Evolutionary conservation across 495 filamentous ascomycete species (phyloP).

Genomic region (Astrothelium macrocarpum): DNA sequence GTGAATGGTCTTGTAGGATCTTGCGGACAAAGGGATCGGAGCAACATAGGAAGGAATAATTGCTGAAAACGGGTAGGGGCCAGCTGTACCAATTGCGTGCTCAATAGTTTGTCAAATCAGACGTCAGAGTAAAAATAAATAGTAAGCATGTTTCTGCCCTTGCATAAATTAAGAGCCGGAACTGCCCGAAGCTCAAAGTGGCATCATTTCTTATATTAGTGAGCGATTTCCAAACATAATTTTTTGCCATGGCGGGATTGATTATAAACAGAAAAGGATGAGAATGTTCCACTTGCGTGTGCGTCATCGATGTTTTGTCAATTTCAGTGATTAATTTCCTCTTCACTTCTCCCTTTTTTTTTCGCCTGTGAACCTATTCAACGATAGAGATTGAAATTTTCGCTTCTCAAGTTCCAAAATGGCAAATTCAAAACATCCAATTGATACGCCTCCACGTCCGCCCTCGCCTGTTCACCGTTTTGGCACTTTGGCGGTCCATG

Average conservation of each 20-base stretch:
- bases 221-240: not conserved
- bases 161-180: not conserved
- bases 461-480: constrained; percentile 60
- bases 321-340: too few relatives aligned
- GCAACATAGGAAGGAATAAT: not conserved
- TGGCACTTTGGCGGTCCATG: constrained; percentile 89
- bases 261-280: too few relatives aligned
- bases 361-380: not conserved
- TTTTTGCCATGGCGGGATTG: too few relatives aligned
- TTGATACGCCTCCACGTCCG: constrained; percentile 49
- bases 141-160: not conserved
- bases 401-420: not conserved
- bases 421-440: constrained; percentile 31
- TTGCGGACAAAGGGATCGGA: not conserved
- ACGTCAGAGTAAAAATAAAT: not conserved
- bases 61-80: not conserved
- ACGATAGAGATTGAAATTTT: not conserved
- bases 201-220: not conserved
- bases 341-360: not conserved
- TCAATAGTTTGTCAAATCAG: not conserved
- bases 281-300: too few relatives aligned
- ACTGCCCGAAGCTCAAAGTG: not conserved
- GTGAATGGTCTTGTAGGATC: too few relatives aligned
- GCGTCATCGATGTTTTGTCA: too few relatives aligned
- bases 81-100: not conserved